These are phyloP conservation scores for Cladophialophora psammophila DNA, from an alignment of 2,329 filamentous ascomycete genomes.

Conservation along the genomic window DNA sequence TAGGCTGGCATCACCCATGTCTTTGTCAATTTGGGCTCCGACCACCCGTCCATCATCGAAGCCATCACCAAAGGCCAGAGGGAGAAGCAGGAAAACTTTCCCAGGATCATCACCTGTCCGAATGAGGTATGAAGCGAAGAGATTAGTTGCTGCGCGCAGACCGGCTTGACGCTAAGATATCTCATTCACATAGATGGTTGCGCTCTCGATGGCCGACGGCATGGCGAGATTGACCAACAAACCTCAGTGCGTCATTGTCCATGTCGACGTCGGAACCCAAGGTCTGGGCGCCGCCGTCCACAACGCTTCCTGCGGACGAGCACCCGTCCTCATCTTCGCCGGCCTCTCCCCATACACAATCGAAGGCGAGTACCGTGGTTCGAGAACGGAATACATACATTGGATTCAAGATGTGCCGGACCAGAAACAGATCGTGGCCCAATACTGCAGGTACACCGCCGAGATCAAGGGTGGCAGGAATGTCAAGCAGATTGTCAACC, in stretches of 20 bases:
- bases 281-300: constrained; percentile 79
- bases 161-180: constrained; percentile 12
- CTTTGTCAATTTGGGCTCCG: constrained; percentile 63
- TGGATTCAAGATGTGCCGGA: constrained; percentile 87
- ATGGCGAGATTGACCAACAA: constrained; percentile 75
- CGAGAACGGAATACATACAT: constrained; percentile 83
- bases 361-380: constrained; percentile 78
- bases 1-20: constrained; percentile 60
- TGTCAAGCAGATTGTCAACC: constrained; percentile 87
- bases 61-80: constrained; percentile 79
- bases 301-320: constrained; percentile 77
- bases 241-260: constrained; percentile 78
- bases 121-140: constrained; percentile 67
- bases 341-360: constrained; percentile 78
- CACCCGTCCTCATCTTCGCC: constrained; percentile 79
- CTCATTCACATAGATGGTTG: constrained; percentile 72
- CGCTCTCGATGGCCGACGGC: constrained; percentile 83
- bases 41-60: constrained; percentile 77
- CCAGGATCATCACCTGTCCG: constrained; percentile 78
- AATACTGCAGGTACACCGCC: constrained; percentile 83
- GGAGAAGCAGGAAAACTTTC: constrained; percentile 70
- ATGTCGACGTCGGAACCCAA: constrained; percentile 84
- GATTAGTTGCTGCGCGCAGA: neutral
- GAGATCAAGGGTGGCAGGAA: constrained; percentile 87
- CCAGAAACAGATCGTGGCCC: constrained; percentile 78